Conservation (phyloP, 1,284 basidiomycete genomes). For the Tilletia indica region DNA sequence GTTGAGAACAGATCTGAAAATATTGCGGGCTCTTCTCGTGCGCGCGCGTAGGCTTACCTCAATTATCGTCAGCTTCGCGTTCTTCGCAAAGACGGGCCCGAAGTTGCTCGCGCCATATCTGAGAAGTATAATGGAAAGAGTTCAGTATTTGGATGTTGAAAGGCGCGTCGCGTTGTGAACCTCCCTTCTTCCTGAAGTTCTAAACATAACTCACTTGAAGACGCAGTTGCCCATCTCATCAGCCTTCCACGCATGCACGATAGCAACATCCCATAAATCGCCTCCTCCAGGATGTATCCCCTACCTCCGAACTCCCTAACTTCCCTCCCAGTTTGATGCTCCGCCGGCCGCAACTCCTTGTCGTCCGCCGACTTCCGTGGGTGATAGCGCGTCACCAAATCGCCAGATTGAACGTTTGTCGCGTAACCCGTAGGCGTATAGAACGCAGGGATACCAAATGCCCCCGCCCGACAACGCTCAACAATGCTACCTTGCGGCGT, state of each 20-base stretch:
- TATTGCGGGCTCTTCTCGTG: not conserved
- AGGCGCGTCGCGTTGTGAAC: too few relatives aligned
- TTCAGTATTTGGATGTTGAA: too few relatives aligned
- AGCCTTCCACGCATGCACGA: slow-evolving; percentile 90
- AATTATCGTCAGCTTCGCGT: slow-evolving; percentile 84
- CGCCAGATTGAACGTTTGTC: slow-evolving; percentile 58
- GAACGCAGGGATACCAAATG: slow-evolving; percentile 92
- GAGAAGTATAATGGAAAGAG: not conserved
- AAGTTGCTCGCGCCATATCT: slow-evolving; percentile 89
- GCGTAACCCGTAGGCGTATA: slow-evolving; percentile 81
- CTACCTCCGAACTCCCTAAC: slow-evolving; percentile 75
- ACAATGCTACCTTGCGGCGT: slow-evolving; percentile 67
- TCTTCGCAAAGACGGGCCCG: slow-evolving; percentile 78
- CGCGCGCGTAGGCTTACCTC: slow-evolving; percentile 63
- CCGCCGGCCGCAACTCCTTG: slow-evolving; percentile 43
- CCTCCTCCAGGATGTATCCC: slow-evolving; percentile 80
- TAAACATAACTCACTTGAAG: slow-evolving; percentile 48
- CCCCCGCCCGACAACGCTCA: slow-evolving; percentile 85
- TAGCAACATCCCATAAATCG: slow-evolving; percentile 84
- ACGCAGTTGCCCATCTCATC: slow-evolving; percentile 67
- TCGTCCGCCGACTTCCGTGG: slow-evolving; percentile 26
- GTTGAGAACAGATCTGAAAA: slow-evolving; percentile 15
- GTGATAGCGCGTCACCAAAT: slow-evolving; percentile 56
- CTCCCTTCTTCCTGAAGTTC: too few relatives aligned
- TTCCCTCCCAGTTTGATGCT: slow-evolving; percentile 65